Percentiles rank a stretch among this genome's conserved stretches.
Evolutionary conservation across 768 basidiomycete species (phyloP).

Genomic region (Trametes cingulata): DNA sequence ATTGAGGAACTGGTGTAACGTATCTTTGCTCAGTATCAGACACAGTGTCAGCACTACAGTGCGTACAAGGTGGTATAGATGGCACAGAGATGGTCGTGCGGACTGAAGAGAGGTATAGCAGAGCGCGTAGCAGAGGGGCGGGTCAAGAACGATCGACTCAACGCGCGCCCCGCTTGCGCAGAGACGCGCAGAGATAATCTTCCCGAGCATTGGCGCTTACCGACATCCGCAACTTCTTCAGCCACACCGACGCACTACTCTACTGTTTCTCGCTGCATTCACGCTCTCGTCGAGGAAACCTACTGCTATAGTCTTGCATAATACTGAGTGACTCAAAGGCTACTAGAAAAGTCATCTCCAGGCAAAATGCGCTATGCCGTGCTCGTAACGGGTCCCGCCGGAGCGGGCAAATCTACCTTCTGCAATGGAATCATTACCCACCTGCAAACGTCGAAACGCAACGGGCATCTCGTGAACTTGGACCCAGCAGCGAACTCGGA

Average conservation of each 20-base stretch:
- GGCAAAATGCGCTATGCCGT: constrained; percentile 83
- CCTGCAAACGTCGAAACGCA: constrained; percentile 76
- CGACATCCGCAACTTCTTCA: background rate
- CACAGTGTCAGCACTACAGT: background rate
- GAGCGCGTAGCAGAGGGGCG: background rate
- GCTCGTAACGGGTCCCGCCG: constrained; percentile 92
- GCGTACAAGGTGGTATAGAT: background rate
- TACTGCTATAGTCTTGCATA: no score
- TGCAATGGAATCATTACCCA: constrained; percentile 87
- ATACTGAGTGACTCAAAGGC: no score
- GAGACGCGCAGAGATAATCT: constrained; percentile 9
- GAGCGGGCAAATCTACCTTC: constrained; percentile 97
- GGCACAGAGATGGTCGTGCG: background rate
- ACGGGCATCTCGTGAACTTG: constrained; percentile 92
- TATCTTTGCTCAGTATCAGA: background rate
- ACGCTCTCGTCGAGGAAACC: no score
- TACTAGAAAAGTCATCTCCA: no score
- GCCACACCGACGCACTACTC: constrained; percentile 7
- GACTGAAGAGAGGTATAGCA: background rate
- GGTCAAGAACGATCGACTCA: background rate
- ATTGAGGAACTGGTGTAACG: background rate
- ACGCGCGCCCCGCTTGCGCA: background rate
- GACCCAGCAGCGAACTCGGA: constrained; percentile 89
- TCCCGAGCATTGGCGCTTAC: background rate
- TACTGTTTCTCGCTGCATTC: background rate